These are phyloP conservation scores for Exophiala sideris DNA, from an alignment of 2,329 filamentous ascomycete genomes.

Conservation along the genomic window DNA sequence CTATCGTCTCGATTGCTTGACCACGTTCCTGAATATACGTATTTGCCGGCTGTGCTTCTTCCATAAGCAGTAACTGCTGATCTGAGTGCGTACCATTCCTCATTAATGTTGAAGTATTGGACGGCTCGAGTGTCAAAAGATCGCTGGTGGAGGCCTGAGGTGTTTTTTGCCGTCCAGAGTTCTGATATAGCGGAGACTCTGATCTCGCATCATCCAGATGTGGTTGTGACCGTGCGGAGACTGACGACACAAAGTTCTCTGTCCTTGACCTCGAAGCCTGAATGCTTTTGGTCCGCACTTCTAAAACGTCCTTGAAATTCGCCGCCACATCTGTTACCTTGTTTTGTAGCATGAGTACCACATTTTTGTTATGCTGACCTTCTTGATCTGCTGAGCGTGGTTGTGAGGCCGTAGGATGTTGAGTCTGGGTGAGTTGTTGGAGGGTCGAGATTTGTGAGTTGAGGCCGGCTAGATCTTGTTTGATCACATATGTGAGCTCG, in stretches of 20 bases:
- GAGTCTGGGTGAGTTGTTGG: conserved; percentile 71
- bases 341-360: conserved; percentile 31
- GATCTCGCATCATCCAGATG: conserved; percentile 65
- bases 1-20: conserved; percentile 94
- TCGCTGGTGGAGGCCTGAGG: conserved; percentile 62
- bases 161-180: conserved; percentile 59
- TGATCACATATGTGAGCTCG: conserved; percentile 95
- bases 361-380: conserved; percentile 97
- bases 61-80: conserved; percentile 87
- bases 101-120: conserved; percentile 45
- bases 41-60: conserved; percentile 82
- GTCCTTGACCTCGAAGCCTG: conserved; percentile 88
- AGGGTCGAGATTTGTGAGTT: conserved; percentile 85
- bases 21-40: conserved; percentile 89
- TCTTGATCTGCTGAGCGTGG: conserved; percentile 62
- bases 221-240: conserved; percentile 70
- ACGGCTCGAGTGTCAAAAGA: conserved; percentile 77
- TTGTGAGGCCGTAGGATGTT: conserved; percentile 61
- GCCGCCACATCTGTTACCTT: conserved; percentile 74
- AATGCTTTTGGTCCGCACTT: conserved; percentile 96
- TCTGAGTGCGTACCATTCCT: conserved; percentile 62
- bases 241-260: conserved; percentile 92
- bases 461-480: conserved; percentile 82
- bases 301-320: conserved; percentile 96
- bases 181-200: conserved; percentile 82